Conservation (phyloP, 768 basidiomycete species). For the Trametes villosa region DNA sequence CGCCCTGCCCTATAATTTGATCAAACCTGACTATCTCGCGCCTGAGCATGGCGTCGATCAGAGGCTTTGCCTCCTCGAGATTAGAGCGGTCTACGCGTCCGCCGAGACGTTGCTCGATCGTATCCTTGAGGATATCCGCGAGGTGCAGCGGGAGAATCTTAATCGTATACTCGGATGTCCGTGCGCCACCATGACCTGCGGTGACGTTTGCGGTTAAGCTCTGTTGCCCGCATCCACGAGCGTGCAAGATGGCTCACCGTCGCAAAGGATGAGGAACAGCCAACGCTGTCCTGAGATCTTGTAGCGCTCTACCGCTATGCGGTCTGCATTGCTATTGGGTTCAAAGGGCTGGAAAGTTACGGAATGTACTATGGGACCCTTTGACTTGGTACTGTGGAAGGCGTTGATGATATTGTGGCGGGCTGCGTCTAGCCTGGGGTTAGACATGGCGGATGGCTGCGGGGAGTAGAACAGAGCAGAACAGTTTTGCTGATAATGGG, state of each 20-base stretch:
- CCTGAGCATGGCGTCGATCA: background rate
- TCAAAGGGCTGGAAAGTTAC: background rate
- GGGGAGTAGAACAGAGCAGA: no score
- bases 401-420: background rate
- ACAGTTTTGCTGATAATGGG: no score
- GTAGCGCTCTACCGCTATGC: background rate
- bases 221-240: background rate
- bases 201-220: background rate
- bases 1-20: background rate
- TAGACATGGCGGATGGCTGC: background rate
- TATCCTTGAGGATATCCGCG: background rate
- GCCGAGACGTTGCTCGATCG: background rate
- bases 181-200: background rate
- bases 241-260: background rate
- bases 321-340: background rate
- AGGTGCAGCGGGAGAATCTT: background rate
- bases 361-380: background rate
- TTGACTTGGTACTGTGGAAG: background rate
- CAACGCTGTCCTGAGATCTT: background rate
- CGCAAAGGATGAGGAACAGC: background rate
- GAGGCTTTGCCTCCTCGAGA: background rate
- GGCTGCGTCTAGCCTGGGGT: no score
- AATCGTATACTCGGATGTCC: background rate
- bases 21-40: background rate
- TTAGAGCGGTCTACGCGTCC: background rate